Conservation (phyloP, 1,139 yeast species). For the Hansenula lynferdii region DNA sequence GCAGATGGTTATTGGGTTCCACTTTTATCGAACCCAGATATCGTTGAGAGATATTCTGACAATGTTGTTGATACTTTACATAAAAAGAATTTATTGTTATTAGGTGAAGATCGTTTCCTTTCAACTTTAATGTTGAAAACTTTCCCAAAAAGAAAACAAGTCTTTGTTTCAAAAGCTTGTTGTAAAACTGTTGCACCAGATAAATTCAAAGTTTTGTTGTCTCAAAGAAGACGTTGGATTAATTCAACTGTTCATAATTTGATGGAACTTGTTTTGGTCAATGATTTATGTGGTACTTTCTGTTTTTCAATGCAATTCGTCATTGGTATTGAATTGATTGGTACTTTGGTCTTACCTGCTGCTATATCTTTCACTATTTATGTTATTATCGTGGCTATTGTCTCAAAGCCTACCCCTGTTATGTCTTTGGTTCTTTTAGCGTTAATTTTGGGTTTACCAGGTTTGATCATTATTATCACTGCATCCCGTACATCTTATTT, state of each 20-base stretch:
- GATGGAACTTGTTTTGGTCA: slow-evolving; percentile 83
- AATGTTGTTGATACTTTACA: slow-evolving; percentile 86
- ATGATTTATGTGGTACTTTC: slow-evolving; percentile 94
- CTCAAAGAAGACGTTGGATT: slow-evolving; percentile 98
- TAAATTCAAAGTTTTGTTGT: slow-evolving; percentile 69
- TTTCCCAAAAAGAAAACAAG: slow-evolving; percentile 87
- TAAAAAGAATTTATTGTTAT: slow-evolving; percentile 76
- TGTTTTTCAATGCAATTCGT: slow-evolving; percentile 98
- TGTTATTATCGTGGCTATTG: slow-evolving; percentile 71
- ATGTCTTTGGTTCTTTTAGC: slow-evolving; percentile 77
- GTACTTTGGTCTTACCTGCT: slow-evolving; percentile 89
- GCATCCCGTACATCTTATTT: slow-evolving; percentile 75
- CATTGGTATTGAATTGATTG: slow-evolving; percentile 79
- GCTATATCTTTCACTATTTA: slow-evolving; percentile 86
- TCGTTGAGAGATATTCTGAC: slow-evolving; percentile 91
- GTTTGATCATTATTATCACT: slow-evolving; percentile 79
- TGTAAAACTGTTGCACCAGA: slow-evolving; percentile 94
- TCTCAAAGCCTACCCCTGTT: slow-evolving; percentile 78
- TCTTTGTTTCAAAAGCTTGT: slow-evolving; percentile 94
- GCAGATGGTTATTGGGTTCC: slow-evolving; percentile 95
- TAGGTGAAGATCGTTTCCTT: slow-evolving; percentile 92
- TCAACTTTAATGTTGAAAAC: slow-evolving; percentile 88
- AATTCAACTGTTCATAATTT: slow-evolving; percentile 95
- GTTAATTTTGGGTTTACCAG: slow-evolving; percentile 87
- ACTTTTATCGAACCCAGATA: slow-evolving; percentile 90